A percentile compares a stretch with the other conserved stretches of the same genome.
Evolutionary conservation across 345 rosid species (phyloP).

Genomic region (Citrus inodora): DNA sequence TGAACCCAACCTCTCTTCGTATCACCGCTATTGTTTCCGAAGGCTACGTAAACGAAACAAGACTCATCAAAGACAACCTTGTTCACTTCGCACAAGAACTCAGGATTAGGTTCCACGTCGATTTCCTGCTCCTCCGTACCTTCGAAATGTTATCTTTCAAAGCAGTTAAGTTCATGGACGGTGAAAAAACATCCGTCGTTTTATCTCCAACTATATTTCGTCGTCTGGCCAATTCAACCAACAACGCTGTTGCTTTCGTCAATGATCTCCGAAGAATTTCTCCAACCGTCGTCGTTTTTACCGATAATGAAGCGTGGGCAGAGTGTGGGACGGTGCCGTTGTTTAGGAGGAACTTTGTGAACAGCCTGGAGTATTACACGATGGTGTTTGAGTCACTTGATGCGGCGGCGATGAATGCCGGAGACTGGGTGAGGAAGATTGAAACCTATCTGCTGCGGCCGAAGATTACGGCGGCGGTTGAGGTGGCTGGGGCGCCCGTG

Average conservation of each 20-base stretch:
- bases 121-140: constrained; percentile 58
- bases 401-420: constrained; percentile 56
- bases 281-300: constrained; percentile 63
- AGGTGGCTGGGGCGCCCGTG: constrained; percentile 42
- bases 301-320: constrained; percentile 67
- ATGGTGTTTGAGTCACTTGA: constrained; percentile 84
- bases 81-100: constrained; percentile 78
- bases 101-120: constrained; percentile 67
- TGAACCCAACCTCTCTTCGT: constrained; percentile 47
- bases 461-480: constrained; percentile 58
- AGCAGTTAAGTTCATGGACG: constrained; percentile 61
- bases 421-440: constrained; percentile 63
- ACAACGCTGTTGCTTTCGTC: constrained; percentile 41
- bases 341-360: constrained; percentile 68
- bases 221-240: constrained; percentile 38
- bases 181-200: constrained; percentile 61
- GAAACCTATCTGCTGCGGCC: constrained; percentile 60
- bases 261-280: constrained; percentile 50
- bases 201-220: constrained; percentile 66
- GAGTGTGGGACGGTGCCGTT: constrained; percentile 47
- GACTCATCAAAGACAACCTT: constrained; percentile 69
- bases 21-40: constrained; percentile 83
- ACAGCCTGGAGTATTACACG: constrained; percentile 65
- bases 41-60: constrained; percentile 59
- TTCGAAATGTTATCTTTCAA: constrained; percentile 76